These are phyloP conservation scores for Amesomyces nigricolor DNA, from an alignment of 2,329 filamentous ascomycete genomes.

Conservation along the genomic window DNA sequence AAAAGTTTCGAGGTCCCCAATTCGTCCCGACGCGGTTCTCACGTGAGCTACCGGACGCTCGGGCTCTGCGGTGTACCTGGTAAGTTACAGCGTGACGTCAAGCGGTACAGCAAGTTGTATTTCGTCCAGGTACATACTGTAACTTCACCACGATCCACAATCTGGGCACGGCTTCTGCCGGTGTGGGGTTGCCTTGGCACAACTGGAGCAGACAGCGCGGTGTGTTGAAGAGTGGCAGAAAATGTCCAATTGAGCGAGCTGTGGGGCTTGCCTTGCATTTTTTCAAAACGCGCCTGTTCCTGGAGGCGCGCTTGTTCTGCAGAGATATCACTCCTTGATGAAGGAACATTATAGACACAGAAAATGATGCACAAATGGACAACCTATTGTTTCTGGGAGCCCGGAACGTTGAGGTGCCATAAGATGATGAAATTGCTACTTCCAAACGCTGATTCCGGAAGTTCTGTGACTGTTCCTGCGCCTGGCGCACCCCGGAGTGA, in stretches of 20 bases:
- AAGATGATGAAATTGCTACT: not conserved
- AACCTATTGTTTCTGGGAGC: too few species aligned
- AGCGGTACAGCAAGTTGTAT: not conserved
- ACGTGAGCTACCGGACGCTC: conserved; percentile 13
- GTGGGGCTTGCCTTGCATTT: conserved; percentile 11
- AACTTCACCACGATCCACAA: too few species aligned
- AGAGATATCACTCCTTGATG: too few species aligned
- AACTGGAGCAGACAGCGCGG: not conserved
- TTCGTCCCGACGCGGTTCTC: conserved; percentile 10
- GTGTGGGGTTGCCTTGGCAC: conserved; percentile 5
- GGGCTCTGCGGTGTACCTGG: not conserved
- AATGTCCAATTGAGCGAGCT: conserved; percentile 17
- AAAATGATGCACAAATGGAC: too few species aligned
- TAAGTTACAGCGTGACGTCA: not conserved
- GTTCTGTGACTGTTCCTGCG: conserved; percentile 11
- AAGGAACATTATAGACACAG: too few species aligned
- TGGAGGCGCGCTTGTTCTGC: not conserved
- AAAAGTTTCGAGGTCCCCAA: conserved; percentile 15
- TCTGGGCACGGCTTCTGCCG: conserved; percentile 1
- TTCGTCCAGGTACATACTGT: not conserved
- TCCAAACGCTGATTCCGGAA: not conserved
- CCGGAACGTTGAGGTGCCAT: not conserved
- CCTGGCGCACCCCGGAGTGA: conserved; percentile 7
- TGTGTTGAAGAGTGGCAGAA: conserved; percentile 18
- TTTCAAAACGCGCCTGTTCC: conserved; percentile 1